These are phyloP conservation scores for Patellifolia procumbens DNA, from an alignment of 179 eudicot species.

Conservation along the genomic window DNA sequence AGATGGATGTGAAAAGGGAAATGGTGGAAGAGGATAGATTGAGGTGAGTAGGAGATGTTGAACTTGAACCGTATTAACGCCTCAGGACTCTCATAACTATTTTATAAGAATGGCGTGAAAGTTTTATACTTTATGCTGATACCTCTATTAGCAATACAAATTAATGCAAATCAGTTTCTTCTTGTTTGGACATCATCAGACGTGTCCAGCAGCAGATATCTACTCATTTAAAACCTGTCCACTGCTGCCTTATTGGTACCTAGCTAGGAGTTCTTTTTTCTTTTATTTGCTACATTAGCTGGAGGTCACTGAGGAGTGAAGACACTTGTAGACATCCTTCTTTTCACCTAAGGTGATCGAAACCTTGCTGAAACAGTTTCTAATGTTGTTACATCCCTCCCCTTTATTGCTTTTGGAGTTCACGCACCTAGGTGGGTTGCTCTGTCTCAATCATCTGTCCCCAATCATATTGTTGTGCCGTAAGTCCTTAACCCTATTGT, in stretches of 20 bases:
- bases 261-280: background rate
- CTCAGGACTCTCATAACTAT: too few relatives aligned
- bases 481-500: too few relatives aligned
- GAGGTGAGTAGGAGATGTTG: too few relatives aligned
- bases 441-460: background rate
- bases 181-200: constrained; percentile 39
- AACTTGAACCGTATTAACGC: too few relatives aligned
- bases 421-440: constrained; percentile 74
- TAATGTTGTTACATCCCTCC: constrained; percentile 90
- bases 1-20: too few relatives aligned
- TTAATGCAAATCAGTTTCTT: constrained; percentile 7
- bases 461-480: too few relatives aligned
- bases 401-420: constrained; percentile 85
- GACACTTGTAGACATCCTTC: constrained; percentile 1
- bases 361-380: constrained; percentile 70
- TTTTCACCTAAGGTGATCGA: constrained; percentile 64
- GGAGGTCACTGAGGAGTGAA: background rate
- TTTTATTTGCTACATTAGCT: background rate
- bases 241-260: constrained; percentile 40
- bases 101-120: too few relatives aligned
- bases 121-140: background rate
- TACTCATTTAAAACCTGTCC: constrained; percentile 70
- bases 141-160: background rate
- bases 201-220: constrained; percentile 83
- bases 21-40: too few relatives aligned